phyloP scores from a whole-genome alignment of 305 asterid genomes.

The Fraxinus albicans region DNA sequence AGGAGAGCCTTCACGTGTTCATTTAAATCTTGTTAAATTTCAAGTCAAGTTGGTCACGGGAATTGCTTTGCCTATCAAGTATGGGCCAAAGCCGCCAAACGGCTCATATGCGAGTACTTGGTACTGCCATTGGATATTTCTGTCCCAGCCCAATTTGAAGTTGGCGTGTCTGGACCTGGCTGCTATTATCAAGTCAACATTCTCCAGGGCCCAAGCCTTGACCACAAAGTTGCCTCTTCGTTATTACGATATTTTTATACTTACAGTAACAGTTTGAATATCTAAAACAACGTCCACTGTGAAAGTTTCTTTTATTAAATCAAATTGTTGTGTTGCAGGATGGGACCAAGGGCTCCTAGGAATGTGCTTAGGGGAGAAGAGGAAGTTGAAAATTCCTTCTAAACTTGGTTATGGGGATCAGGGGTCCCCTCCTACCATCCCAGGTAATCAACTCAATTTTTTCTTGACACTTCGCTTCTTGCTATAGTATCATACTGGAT shows the following conservation, averaged over 20 bases:
- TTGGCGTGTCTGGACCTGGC: neutral
- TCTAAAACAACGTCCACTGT: neutral
- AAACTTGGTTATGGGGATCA: constrained; percentile 94
- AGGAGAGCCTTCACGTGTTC: neutral
- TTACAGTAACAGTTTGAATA: neutral
- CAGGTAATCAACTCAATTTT: constrained; percentile 51
- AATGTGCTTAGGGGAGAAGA: constrained; percentile 93
- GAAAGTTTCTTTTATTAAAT: neutral
- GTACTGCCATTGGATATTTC: neutral
- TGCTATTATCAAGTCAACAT: neutral
- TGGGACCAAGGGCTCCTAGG: constrained; percentile 98
- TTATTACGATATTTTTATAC: neutral
- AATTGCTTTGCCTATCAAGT: neutral
- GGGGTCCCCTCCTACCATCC: constrained; percentile 94
- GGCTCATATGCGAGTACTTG: neutral
- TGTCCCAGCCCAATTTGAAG: neutral
- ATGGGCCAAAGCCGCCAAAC: neutral
- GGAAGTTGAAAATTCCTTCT: constrained; percentile 90
- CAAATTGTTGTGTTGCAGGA: constrained; percentile 53
- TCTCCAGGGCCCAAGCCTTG: neutral
- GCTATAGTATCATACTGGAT: neutral
- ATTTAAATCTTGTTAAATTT: neutral
- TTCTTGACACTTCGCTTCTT: neutral
- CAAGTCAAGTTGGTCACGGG: neutral
- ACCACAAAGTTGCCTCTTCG: neutral